These are phyloP conservation scores for Fusarium temperatum DNA, from an alignment of 2,329 filamentous ascomycete genomes.

Conservation along the genomic window DNA sequence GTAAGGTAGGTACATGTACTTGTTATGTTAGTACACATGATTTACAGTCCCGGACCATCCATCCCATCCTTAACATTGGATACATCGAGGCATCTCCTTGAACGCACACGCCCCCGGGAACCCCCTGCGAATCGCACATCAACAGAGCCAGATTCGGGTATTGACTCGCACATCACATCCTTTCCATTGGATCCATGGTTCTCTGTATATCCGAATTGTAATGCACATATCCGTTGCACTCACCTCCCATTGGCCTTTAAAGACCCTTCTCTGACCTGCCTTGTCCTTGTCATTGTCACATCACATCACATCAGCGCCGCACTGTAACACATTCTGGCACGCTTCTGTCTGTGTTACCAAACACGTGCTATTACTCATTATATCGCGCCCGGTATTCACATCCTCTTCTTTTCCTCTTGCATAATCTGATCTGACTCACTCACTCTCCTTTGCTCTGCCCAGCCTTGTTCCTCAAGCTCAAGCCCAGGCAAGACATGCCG, in stretches of 20 bases:
- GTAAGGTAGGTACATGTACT: neutral
- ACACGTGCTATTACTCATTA: constrained; percentile 4
- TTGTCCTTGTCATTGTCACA: neutral
- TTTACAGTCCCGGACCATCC: neutral
- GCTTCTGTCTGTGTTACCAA: constrained; percentile 8
- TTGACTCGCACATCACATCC: neutral
- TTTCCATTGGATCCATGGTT: constrained; percentile 18
- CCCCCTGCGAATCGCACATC: constrained; percentile 15
- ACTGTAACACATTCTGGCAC: constrained; percentile 6
- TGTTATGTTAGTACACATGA: neutral
- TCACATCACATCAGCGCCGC: neutral
- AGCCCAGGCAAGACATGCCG: neutral
- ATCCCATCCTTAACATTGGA: neutral
- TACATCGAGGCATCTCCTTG: neutral
- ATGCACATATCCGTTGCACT: neutral
- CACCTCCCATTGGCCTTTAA: constrained; percentile 3
- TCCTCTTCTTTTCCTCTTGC: neutral
- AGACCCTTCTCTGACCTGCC: neutral
- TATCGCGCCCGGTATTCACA: neutral
- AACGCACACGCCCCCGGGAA: constrained; percentile 10
- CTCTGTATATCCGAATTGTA: neutral
- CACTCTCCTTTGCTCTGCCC: neutral
- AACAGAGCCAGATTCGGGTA: constrained; percentile 11
- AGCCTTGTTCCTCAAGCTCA: neutral
- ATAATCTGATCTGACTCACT: neutral